A percentile compares a stretch with the other conserved stretches of the same genome.
Evolutionary conservation across 352 stramenopile species (phyloP).

Genomic region (Phytophthora pistaciae): DNA sequence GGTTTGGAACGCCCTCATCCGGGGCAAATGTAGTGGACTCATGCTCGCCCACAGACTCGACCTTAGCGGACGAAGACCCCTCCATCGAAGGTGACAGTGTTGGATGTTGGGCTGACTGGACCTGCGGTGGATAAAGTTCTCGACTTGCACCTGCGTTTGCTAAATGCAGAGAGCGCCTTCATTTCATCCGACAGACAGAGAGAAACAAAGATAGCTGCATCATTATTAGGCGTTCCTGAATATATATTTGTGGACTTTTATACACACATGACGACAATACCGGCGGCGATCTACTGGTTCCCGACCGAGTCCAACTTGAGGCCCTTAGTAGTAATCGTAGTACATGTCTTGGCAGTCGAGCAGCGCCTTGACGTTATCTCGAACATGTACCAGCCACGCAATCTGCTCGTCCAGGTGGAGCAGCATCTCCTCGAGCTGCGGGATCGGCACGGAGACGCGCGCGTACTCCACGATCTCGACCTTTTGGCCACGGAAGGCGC

Average conservation of each 20-base stretch:
- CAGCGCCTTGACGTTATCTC: slow-evolving; percentile 80
- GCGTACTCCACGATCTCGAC: slow-evolving; percentile 85
- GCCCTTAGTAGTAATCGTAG: slow-evolving; percentile 39
- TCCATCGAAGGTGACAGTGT: slow-evolving; percentile 12
- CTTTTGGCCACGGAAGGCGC: slow-evolving; percentile 75
- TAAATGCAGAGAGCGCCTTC: slow-evolving; percentile 4
- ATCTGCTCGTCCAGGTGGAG: slow-evolving; percentile 72
- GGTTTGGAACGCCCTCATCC: neutral
- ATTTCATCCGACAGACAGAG: neutral
- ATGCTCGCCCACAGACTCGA: slow-evolving; percentile 2
- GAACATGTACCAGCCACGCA: slow-evolving; percentile 68
- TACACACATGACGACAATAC: slow-evolving; percentile 20
- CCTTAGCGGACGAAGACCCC: neutral
- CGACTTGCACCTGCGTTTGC: neutral
- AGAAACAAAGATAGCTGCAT: slow-evolving; percentile 25
- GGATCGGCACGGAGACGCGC: slow-evolving; percentile 71
- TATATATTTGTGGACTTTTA: slow-evolving; percentile 32
- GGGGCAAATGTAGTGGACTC: neutral
- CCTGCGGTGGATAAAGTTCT: neutral
- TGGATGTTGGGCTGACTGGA: neutral
- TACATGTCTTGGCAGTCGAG: slow-evolving; percentile 69
- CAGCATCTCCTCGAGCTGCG: slow-evolving; percentile 85
- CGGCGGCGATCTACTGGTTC: neutral
- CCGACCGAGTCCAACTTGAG: neutral
- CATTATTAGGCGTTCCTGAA: slow-evolving; percentile 8